Evolutionary conservation across 2,329 filamentous ascomycete genomes (phyloP).

Genomic region (Pseudogymnoascus sp.): DNA sequence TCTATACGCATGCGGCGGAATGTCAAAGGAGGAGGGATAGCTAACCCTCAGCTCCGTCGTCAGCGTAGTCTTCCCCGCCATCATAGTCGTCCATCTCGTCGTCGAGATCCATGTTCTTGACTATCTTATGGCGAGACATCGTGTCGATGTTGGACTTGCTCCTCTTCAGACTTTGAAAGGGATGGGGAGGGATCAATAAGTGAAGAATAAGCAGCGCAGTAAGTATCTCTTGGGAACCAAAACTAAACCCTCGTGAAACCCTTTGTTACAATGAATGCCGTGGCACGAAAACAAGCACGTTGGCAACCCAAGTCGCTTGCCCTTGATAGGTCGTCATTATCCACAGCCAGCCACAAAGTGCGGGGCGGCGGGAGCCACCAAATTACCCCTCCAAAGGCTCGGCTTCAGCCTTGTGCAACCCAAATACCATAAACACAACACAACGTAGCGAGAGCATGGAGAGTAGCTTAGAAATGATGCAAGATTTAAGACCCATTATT

Average conservation of each 20-base stretch:
- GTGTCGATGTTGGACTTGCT: slow-evolving; percentile 7
- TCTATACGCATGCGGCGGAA: slow-evolving; percentile 10
- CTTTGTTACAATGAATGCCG: not conserved
- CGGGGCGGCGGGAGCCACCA: not conserved
- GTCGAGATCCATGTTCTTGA: slow-evolving; percentile 32
- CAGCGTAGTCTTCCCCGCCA: slow-evolving; percentile 36
- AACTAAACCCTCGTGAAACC: not conserved
- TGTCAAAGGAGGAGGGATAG: not conserved
- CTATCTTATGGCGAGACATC: slow-evolving; percentile 33
- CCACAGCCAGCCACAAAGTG: slow-evolving; percentile 5
- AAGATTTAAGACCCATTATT: not conserved
- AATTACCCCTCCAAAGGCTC: slow-evolving; percentile 8
- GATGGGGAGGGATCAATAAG: not conserved
- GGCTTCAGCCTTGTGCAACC: not conserved
- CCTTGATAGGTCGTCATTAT: slow-evolving; percentile 7
- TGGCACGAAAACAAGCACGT: not conserved
- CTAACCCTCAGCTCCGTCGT: slow-evolving; percentile 31
- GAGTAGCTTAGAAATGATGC: not conserved
- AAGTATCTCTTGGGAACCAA: not conserved
- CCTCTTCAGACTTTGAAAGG: not conserved
- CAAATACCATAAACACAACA: not conserved
- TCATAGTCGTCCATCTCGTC: slow-evolving; percentile 45
- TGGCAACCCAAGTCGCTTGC: slow-evolving; percentile 2
- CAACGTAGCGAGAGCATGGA: not conserved
- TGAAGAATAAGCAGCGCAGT: not conserved